Evolutionary conservation across 441 rosid species (phyloP).

Genomic region (Jatropha podagrica): DNA sequence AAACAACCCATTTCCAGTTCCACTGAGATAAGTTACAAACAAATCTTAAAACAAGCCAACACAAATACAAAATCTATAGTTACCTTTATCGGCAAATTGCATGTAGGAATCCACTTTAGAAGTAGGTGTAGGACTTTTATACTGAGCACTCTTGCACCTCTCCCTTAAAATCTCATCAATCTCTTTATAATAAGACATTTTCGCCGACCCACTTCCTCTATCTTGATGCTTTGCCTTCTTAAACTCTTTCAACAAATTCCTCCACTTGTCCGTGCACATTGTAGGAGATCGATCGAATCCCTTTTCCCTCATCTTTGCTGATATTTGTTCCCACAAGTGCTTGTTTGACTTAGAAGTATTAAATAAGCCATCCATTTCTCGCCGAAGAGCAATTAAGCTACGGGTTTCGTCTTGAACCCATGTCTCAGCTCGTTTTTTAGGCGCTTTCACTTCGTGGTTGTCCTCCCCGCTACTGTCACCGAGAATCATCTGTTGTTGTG

Average conservation of each 20-base stretch:
- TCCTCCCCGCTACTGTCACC: constrained; percentile 81
- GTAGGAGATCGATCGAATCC: constrained; percentile 96
- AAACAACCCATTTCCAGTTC: neutral
- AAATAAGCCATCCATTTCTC: constrained; percentile 83
- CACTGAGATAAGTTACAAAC: neutral
- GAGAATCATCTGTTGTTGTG: constrained; percentile 61
- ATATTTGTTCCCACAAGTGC: constrained; percentile 96
- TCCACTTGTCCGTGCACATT: constrained; percentile 99
- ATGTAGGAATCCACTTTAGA: constrained; percentile 74
- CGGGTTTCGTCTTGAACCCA: constrained; percentile 98
- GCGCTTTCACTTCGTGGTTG: constrained; percentile 74
- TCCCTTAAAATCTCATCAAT: constrained; percentile 81
- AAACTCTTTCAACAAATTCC: constrained; percentile 90
- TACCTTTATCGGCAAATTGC: constrained; percentile 69
- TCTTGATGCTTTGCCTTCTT: constrained; percentile 84
- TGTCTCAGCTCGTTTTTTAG: constrained; percentile 95
- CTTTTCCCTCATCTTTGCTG: constrained; percentile 83
- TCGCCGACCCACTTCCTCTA: constrained; percentile 67
- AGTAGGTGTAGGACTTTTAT: constrained; percentile 52
- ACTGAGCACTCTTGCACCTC: constrained; percentile 57
- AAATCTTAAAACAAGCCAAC: neutral
- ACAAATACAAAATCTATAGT: constrained; percentile 6
- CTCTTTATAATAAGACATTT: constrained; percentile 83
- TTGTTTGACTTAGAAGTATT: constrained; percentile 96
- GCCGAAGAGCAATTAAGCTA: constrained; percentile 60